Base-by-base conservation (phyloP, 2,329 filamentous ascomycete species). In the Cladosporium sp. region DNA sequence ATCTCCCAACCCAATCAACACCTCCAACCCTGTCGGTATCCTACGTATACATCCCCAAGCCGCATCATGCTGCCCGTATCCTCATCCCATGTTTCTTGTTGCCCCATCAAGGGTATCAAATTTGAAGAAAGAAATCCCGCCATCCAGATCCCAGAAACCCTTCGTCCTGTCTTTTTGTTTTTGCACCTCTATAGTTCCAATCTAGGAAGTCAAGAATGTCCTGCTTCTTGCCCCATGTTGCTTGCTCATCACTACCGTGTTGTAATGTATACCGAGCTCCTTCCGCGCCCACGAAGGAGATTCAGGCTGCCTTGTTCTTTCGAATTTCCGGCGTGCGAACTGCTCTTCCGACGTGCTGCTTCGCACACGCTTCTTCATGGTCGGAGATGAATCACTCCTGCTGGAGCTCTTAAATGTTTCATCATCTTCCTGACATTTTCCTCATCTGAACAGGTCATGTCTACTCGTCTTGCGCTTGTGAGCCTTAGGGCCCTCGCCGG, bases 391-490 rank as follows among this genome's bases (percentile, higher is more conserved):
- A n/a, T 4, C 6, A 13, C 46, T 10, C 21, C 21, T 25, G 46
- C 4, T 25, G 8, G 26, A 49, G 23, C 48, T 26, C 26, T 34
- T 21, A 6, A 5, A 10, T 46, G 7, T 23, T 23, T 13, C 18
- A 46, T 21, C n/a, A 10, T 10, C 2, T 46, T 21, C 5, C 16
- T 21, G 26, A 8, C 51, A 32, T 30, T 18, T 18, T 32, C 28
- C 51, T 71, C 66, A 76, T 56, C 76, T 67, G 75, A 75, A 77
- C 48, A 77, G 60, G 68, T 77, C 75, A 61, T 76, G 74, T 67
- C 70, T 69, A 66, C 76, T 77, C 8, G 70, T 70, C 67, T 71
- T 71, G 60, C 71, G 70, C 67, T 71, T 70, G 63, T 73, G 70
- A 1, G 59, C 66, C 28, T 64, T 64, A 57, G 59, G 25, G 32